Percentiles rank a stretch among this genome's conserved stretches.
Evolutionary conservation across 2,329 filamentous ascomycete genomes (phyloP).

Genomic region (Torrubiellomyces zombiae): DNA sequence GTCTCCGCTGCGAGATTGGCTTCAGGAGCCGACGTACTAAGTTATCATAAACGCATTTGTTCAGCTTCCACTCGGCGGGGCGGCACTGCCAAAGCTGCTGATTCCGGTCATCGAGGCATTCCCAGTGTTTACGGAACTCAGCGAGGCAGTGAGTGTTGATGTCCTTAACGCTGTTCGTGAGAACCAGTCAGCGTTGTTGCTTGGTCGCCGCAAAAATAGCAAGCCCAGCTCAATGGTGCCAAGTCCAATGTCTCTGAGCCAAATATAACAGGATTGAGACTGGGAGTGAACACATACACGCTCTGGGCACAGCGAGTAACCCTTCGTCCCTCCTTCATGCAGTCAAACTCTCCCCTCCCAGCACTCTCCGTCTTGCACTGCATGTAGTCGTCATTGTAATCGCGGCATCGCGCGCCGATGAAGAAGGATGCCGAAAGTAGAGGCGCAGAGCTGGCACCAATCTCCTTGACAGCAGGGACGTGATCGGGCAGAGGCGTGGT

Average conservation of each 20-base stretch:
- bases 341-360: slow-evolving; percentile 82
- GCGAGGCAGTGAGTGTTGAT: slow-evolving; percentile 88
- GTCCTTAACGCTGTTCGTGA: slow-evolving; percentile 58
- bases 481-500: slow-evolving; percentile 84
- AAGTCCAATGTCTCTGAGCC: too few species aligned
- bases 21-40: too few species aligned
- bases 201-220: neutral
- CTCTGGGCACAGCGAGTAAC: slow-evolving; percentile 92
- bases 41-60: slow-evolving; percentile 92
- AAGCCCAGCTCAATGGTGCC: too few species aligned
- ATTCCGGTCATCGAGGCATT: slow-evolving; percentile 93
- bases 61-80: slow-evolving; percentile 71
- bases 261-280: too few species aligned
- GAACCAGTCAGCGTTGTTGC: slow-evolving; percentile 3
- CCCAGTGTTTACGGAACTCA: slow-evolving; percentile 87
- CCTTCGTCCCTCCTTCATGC: slow-evolving; percentile 88
- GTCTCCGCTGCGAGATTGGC: too few species aligned
- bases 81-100: slow-evolving; percentile 96
- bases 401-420: slow-evolving; percentile 85
- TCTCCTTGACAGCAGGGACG: slow-evolving; percentile 85
- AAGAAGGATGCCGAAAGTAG: slow-evolving; percentile 88
- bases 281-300: slow-evolving; percentile 49
- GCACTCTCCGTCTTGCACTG: slow-evolving; percentile 94
- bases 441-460: slow-evolving; percentile 84
- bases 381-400: slow-evolving; percentile 99